These are phyloP conservation scores for Tetracentron sinense DNA, from an alignment of 164 flowering plant species.

Conservation along the genomic window DNA sequence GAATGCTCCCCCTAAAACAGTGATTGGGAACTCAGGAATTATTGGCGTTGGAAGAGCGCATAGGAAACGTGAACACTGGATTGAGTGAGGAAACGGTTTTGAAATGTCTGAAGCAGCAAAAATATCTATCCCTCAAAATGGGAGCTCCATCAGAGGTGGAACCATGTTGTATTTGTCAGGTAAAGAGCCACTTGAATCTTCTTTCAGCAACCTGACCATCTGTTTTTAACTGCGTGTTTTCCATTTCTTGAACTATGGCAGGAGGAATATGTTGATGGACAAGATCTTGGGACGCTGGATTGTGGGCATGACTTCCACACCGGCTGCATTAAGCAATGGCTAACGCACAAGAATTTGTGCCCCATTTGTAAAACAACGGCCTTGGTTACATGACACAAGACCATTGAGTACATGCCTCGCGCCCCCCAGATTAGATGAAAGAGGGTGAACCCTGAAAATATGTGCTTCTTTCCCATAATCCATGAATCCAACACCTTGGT, in stretches of 20 bases:
- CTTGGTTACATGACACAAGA: conserved; percentile 33
- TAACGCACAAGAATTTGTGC: conserved; percentile 70
- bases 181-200: conserved; percentile 7
- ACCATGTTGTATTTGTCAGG: conserved; percentile 90
- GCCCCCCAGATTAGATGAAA: conserved; percentile 11
- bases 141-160: conserved; percentile 39
- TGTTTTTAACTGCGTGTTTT: background rate
- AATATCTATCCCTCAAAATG: conserved; percentile 14
- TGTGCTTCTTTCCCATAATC: conserved; percentile 5
- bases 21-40: conserved; percentile 49
- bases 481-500: conserved; percentile 14
- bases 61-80: conserved; percentile 83
- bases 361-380: conserved; percentile 79
- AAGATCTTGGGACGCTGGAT: conserved; percentile 57
- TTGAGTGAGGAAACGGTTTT: conserved; percentile 55
- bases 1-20: background rate
- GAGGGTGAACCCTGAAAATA: conserved; percentile 10
- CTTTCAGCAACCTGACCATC: background rate
- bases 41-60: conserved; percentile 80
- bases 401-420: conserved; percentile 5
- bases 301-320: conserved; percentile 83
- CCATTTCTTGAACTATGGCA: conserved; percentile 22
- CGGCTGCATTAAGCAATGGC: conserved; percentile 76
- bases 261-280: conserved; percentile 67
- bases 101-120: conserved; percentile 48